Percentiles rank a stretch among this genome's conserved stretches.
Conservation (phyloP, 371 early-diverging fungal species). For the Parasitella parasitica region DNA sequence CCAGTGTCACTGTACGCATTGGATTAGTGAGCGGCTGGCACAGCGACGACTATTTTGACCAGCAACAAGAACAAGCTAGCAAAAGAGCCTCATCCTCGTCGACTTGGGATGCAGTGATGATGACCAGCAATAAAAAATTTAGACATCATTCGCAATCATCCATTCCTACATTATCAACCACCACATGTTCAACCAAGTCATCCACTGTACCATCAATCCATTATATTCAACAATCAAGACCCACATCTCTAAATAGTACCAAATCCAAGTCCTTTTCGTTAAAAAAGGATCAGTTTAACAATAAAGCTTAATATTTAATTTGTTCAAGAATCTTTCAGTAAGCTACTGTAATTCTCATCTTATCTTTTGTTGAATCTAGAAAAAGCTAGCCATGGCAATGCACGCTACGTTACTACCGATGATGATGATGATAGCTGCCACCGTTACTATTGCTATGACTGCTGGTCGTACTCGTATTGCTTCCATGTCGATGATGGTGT, state of each 20-base stretch:
- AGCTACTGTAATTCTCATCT: neutral
- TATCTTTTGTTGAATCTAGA: neutral
- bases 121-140: slow-evolving; percentile 15
- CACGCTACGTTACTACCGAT: neutral
- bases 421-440: neutral
- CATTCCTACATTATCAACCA: slow-evolving; percentile 20
- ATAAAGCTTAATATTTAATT: neutral
- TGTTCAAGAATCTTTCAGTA: too few species aligned
- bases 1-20: slow-evolving; percentile 34
- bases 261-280: neutral
- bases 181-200: slow-evolving; percentile 9
- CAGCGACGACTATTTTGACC: neutral
- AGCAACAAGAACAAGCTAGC: neutral
- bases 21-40: slow-evolving; percentile 48
- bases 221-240: neutral
- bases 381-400: too few species aligned
- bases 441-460: neutral
- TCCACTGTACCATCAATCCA: slow-evolving; percentile 11
- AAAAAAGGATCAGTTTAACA: neutral
- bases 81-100: neutral
- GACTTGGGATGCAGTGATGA: neutral
- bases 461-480: neutral
- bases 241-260: neutral
- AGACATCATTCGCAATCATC: slow-evolving; percentile 22
- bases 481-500: neutral